phyloP scores from a whole-genome alignment of 164 flowering plant genomes.

The Liriodendron chinense region DNA sequence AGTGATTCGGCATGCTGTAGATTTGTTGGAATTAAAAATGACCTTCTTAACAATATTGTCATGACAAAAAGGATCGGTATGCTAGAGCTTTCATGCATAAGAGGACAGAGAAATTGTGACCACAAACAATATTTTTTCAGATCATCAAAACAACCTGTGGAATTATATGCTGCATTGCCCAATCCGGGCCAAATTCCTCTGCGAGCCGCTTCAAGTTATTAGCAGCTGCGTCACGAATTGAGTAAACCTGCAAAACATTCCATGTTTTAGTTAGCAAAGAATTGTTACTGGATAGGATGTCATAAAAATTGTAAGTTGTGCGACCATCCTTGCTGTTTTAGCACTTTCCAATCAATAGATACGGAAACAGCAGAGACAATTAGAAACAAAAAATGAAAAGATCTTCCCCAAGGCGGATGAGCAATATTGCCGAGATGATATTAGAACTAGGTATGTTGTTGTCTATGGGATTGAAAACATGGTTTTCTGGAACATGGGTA shows the following conservation, averaged over 20 bases:
- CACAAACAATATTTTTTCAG: background rate
- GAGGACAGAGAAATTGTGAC: too few relatives aligned
- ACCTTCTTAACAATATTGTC: background rate
- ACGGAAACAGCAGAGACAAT: background rate
- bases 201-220: constrained; percentile 76
- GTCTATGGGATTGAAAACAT: background rate
- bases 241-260: constrained; percentile 48
- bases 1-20: background rate
- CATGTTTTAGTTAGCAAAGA: background rate
- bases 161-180: constrained; percentile 83
- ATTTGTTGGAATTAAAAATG: background rate
- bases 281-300: background rate
- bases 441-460: background rate
- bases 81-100: background rate
- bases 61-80: background rate
- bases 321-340: too few relatives aligned
- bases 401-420: background rate
- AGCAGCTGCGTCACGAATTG: constrained; percentile 78
- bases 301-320: background rate
- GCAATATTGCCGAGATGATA: too few relatives aligned
- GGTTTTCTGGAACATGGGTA: background rate
- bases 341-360: too few relatives aligned
- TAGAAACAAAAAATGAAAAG: background rate
- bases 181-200: constrained; percentile 81
- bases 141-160: constrained; percentile 46